Evolutionary conservation across 495 filamentous ascomycete species (phyloP).

Genomic region (Talaromyces liani): DNA sequence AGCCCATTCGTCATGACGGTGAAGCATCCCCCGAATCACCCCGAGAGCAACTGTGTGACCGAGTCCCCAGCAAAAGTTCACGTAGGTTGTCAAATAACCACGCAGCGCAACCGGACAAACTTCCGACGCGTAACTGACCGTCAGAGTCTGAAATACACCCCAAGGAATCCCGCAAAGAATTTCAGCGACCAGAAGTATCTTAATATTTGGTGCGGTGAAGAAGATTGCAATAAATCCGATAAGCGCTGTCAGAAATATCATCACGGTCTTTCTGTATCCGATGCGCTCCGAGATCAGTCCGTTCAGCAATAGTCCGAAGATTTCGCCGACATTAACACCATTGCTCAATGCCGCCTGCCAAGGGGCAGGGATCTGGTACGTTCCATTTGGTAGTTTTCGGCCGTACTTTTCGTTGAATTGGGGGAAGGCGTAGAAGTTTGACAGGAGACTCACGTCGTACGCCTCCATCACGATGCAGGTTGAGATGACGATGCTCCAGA

Average conservation of each 20-base stretch:
- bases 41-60: constrained; percentile 69
- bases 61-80: constrained; percentile 70
- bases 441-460: constrained; percentile 36
- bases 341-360: constrained; percentile 67
- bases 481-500: constrained; percentile 38
- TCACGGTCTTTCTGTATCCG: constrained; percentile 57
- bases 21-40: constrained; percentile 58
- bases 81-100: constrained; percentile 68
- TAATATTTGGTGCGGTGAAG: constrained; percentile 57
- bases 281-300: constrained; percentile 57
- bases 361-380: constrained; percentile 33
- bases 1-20: constrained; percentile 51
- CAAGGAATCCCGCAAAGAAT: constrained; percentile 66
- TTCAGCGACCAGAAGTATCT: constrained; percentile 56
- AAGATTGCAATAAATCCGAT: constrained; percentile 53
- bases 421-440: constrained; percentile 27
- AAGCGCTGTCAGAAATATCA: constrained; percentile 48
- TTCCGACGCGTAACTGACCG: constrained; percentile 72
- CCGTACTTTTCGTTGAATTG: constrained; percentile 34
- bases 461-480: constrained; percentile 44
- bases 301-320: constrained; percentile 60
- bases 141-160: constrained; percentile 68
- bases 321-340: constrained; percentile 49
- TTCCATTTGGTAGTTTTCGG: constrained; percentile 17
- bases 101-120: constrained; percentile 69